These are phyloP conservation scores for Aspergillus unguis DNA, from an alignment of 2,329 filamentous ascomycete species.

Conservation along the genomic window DNA sequence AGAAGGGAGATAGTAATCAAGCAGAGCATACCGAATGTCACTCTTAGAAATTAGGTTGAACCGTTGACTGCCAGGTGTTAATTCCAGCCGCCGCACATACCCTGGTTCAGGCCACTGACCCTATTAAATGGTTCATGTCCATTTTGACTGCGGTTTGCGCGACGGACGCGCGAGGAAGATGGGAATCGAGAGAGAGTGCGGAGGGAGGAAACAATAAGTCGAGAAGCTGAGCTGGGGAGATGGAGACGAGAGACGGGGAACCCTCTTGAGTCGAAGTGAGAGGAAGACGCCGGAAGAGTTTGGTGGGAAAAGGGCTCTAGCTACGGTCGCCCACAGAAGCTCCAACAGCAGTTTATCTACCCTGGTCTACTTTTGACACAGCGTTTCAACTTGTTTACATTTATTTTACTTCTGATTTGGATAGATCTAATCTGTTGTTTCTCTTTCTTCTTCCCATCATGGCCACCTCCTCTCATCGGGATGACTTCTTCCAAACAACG, in stretches of 20 bases:
- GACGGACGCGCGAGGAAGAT: conserved; percentile 28
- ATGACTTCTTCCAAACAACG: conserved; percentile 92
- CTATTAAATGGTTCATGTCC: conserved; percentile 52
- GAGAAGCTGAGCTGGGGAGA: conserved; percentile 20
- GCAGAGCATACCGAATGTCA: conserved; percentile 75
- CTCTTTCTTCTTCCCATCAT: conserved; percentile 33
- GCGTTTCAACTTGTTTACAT: not conserved
- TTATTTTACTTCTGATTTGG: not conserved
- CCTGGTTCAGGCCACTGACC: conserved; percentile 38
- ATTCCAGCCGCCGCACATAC: conserved; percentile 35
- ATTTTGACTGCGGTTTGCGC: conserved; percentile 37
- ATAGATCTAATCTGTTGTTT: too few species aligned
- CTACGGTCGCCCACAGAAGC: conserved; percentile 34
- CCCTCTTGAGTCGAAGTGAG: conserved; percentile 15
- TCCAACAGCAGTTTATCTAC: conserved; percentile 27
- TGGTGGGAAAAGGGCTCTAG: conserved; percentile 29
- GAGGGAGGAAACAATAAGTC: conserved; percentile 25
- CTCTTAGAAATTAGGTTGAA: conserved; percentile 97
- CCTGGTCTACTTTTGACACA: not conserved
- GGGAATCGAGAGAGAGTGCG: conserved; percentile 18
- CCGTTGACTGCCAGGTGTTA: conserved; percentile 63
- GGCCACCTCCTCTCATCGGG: conserved; percentile 68
- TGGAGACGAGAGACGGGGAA: conserved; percentile 19
- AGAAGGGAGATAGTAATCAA: not conserved
- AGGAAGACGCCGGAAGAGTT: conserved; percentile 28